phyloP scores from a whole-genome alignment of 2,329 filamentous ascomycete species.

The Beauveria caledonica region DNA sequence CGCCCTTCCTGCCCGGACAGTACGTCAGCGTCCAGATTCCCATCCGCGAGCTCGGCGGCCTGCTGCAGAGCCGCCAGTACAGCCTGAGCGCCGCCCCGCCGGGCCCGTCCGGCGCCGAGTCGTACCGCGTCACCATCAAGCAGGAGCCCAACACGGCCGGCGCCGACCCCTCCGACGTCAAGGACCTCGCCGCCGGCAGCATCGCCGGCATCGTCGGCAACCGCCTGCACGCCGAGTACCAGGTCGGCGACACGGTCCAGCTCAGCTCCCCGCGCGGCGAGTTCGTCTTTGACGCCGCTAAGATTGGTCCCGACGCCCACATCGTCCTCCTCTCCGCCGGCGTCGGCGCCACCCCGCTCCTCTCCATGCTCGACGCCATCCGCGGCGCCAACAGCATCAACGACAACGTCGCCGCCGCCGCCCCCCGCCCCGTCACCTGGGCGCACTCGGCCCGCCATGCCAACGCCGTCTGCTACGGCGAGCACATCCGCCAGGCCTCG shows the following conservation, averaged over 20 bases:
- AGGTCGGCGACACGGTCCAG: constrained; percentile 44
- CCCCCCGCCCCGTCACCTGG: constrained; percentile 47
- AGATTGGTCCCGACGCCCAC: constrained; percentile 36
- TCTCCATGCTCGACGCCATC: constrained; percentile 55
- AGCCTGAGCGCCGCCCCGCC: constrained; percentile 54
- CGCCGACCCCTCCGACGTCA: constrained; percentile 18
- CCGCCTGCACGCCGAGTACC: constrained; percentile 38
- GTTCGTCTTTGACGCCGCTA: constrained; percentile 50
- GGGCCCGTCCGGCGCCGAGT: constrained; percentile 1
- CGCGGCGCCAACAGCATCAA: constrained; percentile 21
- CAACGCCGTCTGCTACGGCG: constrained; percentile 45
- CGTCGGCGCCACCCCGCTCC: constrained; percentile 59
- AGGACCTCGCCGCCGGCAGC: constrained; percentile 22
- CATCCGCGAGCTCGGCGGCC: constrained; percentile 49
- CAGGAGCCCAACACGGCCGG: constrained; percentile 34
- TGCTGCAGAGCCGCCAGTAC: constrained; percentile 67
- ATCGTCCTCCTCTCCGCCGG: constrained; percentile 60
- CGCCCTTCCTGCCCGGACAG: constrained; percentile 60
- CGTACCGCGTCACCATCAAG: constrained; percentile 70
- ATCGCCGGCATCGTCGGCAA: constrained; percentile 44
- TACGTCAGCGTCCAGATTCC: constrained; percentile 60
- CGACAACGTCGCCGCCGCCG: constrained; percentile 23
- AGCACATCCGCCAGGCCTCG: constrained; percentile 36
- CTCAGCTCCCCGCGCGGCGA: constrained; percentile 49
- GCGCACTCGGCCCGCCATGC: constrained; percentile 51